Evolutionary conservation across 2,329 filamentous ascomycete genomes (phyloP).

Genomic region (Sclerotinia trifoliorum): DNA sequence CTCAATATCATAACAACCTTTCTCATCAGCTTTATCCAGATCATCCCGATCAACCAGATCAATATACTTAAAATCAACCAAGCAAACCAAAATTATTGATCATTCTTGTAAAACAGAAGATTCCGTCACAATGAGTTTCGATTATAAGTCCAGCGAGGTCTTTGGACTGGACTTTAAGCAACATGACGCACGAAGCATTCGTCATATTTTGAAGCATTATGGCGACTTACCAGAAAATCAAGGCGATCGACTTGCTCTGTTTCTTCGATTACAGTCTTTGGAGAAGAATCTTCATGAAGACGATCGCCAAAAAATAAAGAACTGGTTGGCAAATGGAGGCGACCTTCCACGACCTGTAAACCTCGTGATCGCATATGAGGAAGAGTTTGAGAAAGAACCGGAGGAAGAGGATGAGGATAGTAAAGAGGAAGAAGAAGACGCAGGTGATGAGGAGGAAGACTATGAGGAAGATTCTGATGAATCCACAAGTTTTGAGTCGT

Average conservation of each 20-base stretch:
- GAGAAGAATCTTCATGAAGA: slow-evolving; percentile 26
- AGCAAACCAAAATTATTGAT: too few relatives aligned
- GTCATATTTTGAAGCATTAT: slow-evolving; percentile 30
- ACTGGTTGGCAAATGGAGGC: slow-evolving; percentile 29
- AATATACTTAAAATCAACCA: background rate
- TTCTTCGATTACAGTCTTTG: slow-evolving; percentile 22
- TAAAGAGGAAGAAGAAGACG: background rate
- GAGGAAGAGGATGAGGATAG: background rate
- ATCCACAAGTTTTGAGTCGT: background rate
- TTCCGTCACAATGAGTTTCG: background rate
- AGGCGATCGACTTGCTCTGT: slow-evolving; percentile 24
- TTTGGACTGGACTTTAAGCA: slow-evolving; percentile 32
- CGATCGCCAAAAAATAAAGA: slow-evolving; percentile 22
- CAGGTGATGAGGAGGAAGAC: background rate
- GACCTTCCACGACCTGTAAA: slow-evolving; percentile 1
- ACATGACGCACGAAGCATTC: slow-evolving; percentile 31
- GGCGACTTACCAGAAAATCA: slow-evolving; percentile 23
- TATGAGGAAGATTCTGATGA: background rate
- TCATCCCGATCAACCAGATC: background rate
- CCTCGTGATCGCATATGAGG: background rate
- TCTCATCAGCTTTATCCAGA: background rate
- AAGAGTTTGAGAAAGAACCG: background rate
- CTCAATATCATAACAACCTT: background rate
- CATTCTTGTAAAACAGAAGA: background rate
- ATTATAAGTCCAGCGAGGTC: slow-evolving; percentile 16